Evolutionary conservation across 495 filamentous ascomycete species (phyloP).

Genomic region (Saxophila tyrrhenica): DNA sequence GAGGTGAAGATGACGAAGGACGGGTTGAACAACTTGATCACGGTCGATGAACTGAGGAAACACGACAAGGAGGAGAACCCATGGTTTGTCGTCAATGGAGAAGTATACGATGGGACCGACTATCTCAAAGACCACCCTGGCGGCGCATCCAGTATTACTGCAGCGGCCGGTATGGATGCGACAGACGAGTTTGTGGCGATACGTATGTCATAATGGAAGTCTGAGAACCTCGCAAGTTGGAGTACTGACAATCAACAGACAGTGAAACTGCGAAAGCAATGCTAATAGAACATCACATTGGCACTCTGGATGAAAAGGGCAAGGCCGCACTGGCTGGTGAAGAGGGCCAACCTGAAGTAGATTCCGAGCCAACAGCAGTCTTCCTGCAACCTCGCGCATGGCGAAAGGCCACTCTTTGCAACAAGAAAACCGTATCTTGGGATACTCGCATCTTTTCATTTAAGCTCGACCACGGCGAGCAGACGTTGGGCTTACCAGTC

Average conservation of each 20-base stretch:
- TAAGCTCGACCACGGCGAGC: conserved; percentile 58
- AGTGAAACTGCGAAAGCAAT: conserved; percentile 86
- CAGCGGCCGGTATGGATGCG: conserved; percentile 73
- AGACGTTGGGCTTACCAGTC: conserved; percentile 66
- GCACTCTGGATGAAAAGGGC: conserved; percentile 54
- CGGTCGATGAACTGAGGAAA: conserved; percentile 58
- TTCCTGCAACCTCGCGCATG: conserved; percentile 67
- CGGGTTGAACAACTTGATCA: conserved; percentile 49
- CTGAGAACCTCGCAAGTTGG: too few species aligned
- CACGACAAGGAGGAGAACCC: conserved; percentile 58
- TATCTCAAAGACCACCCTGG: conserved; percentile 85
- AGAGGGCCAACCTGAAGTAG: conserved; percentile 15
- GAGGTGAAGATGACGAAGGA: conserved; percentile 76
- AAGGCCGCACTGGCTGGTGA: conserved; percentile 42
- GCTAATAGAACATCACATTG: conserved; percentile 85
- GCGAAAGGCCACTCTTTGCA: conserved; percentile 54
- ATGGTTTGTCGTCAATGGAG: conserved; percentile 87
- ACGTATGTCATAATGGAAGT: too few species aligned
- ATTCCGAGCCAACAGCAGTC: too few species aligned
- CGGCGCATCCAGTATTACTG: conserved; percentile 76
- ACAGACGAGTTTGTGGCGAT: conserved; percentile 93
- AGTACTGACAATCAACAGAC: too few species aligned
- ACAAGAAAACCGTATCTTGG: conserved; percentile 57
- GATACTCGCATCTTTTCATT: conserved; percentile 83
- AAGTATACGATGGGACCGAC: conserved; percentile 80